Conservation (phyloP, 306 rosid species). For the Ormosia semicastrata region DNA sequence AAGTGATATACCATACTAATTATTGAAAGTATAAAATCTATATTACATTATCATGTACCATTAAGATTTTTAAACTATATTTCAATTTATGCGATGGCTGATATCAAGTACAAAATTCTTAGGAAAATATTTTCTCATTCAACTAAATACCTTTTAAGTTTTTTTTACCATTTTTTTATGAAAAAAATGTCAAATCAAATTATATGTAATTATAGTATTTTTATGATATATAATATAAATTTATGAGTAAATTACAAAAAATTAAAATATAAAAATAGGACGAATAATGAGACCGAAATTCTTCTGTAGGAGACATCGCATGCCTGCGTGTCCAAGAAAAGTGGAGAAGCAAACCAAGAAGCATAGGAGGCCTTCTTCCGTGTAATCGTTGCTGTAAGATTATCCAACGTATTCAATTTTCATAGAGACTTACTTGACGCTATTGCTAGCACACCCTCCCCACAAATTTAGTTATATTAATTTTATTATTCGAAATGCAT, state of each 20-base stretch:
- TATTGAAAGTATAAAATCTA: too few relatives aligned
- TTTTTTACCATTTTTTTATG: too few relatives aligned
- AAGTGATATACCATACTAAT: too few relatives aligned
- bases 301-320: background rate
- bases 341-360: background rate
- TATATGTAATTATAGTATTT: too few relatives aligned
- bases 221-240: too few relatives aligned
- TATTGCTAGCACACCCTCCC: constrained; percentile 1
- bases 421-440: constrained; percentile 18
- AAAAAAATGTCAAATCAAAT: too few relatives aligned
- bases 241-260: too few relatives aligned
- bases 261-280: too few relatives aligned
- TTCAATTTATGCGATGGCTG: background rate
- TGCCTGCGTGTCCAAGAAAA: constrained; percentile 1
- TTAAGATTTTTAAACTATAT: background rate
- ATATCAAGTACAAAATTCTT: too few relatives aligned
- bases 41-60: background rate
- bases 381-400: constrained; percentile 25
- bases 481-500: background rate
- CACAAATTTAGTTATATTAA: background rate
- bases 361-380: background rate
- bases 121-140: too few relatives aligned
- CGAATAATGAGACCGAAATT: too few relatives aligned
- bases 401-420: constrained; percentile 13
- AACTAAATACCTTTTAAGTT: too few relatives aligned